Base-by-base conservation (phyloP, 139 green algal species). In the Raphidocelis subcapitata region DNA sequence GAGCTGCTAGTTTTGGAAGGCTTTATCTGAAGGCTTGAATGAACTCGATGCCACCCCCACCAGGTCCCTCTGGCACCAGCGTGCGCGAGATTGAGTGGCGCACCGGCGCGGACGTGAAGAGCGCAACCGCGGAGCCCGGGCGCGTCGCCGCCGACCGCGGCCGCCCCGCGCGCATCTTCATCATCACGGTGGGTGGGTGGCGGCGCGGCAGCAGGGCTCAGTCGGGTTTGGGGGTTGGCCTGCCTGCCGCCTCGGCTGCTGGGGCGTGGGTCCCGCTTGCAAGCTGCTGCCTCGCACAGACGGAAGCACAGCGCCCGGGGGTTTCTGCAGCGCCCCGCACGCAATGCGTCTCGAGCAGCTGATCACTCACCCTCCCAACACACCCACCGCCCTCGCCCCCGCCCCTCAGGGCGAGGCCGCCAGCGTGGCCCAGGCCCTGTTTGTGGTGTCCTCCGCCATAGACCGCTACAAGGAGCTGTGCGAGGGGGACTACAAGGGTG, bases 391-490 rank as follows among this genome's bases (percentile, higher is more conserved):
- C 8, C 59, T 41, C 32, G 16, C 29, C 5, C 59, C 59, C 18
- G 28, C 12, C 12, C 12, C 41, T 12, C 79, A 93, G 82, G 89
- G 89, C 37, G 79, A 79, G 33, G 44, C 32, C 18, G 37, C 64
- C 31, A 47, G 36, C 15, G 75, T 91, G 3, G 66, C 77, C 16
- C 49, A 77, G 24, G 92, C 91, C 1, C 67, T 96, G 36, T 61
- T 79, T 46, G 79, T 96, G 59, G 87, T 97, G 16, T 70, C 72
- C n/a, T 72, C 84, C 18, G 91, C 87, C 1, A 83, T 97, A 10
- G 87, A 95, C 46, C 83, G 91, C 18, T 97, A 97, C 90, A 94
- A 93, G 74, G 91, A 95, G 59, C 85, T 97, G 47, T 97, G 91
- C 62, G 91, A 97, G 71, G 86, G 89, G 3, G 81, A 79, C 2